Base-by-base conservation (phyloP, 2,329 filamentous ascomycete genomes). In the Penicillium aurantiogriseum region DNA sequence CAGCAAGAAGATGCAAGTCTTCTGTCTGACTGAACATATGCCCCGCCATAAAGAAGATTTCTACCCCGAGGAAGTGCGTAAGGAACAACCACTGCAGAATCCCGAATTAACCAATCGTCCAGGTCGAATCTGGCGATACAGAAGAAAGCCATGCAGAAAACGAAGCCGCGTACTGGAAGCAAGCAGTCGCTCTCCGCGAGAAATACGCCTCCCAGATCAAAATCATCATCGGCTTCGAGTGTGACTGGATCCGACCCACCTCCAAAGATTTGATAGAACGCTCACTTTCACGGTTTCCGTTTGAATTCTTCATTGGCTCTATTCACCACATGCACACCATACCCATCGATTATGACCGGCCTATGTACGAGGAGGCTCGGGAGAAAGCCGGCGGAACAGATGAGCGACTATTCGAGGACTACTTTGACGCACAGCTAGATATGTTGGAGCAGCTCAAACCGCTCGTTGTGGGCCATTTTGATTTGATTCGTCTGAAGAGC, bases 21-120 rank as follows among this genome's bases (percentile, higher is more conserved):
- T 97, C 71, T 91, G 89, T 23, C 77, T 99, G 57, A 96, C 92
- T 1, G 94, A 99, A 77, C 94, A 99, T 76, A 97, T 99, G 86
- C 92, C 93, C 8, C 88, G 93, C 35, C 85, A 86, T 46, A 78
- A 85, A 49, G 79, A 83, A 56, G 93, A 99, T 76, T 83, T 96
- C 52, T 99, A 99, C 72, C 94, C 94, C 0, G 93, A 96, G 79
- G 94, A 99, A 80, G 88, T 89, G 66, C 39, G 64, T 56, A 50
- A 50, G 25, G 36, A 33, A 21, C 53, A 39, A 27, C 7, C 25
- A 19, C n/a, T n/a, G 8, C 25, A 19, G 23, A 31, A 25, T 2
- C 11, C 36, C 15, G n/a, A n/a, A 43, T 35, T 48, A 35, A 52
- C 33, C 25, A 27, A 23, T 38, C n/a, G 5, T 27, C 35, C 54